Evolutionary conservation across 2,329 filamentous ascomycete species (phyloP), one percentile per base, ranked within the genome.

Genomic region (Conoideocrella luteorostrata): DNA sequence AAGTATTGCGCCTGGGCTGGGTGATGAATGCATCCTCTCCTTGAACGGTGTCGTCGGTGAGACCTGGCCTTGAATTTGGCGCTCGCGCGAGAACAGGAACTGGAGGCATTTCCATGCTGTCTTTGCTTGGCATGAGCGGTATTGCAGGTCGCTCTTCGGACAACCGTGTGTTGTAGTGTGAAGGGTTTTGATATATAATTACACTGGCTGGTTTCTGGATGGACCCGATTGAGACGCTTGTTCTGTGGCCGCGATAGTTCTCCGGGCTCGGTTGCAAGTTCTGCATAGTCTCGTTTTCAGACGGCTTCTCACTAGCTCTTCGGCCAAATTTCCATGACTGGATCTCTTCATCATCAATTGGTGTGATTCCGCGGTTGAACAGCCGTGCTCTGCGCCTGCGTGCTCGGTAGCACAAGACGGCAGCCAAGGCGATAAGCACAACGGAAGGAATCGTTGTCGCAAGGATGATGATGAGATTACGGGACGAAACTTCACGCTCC

Each of bases 271-370:
- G 26, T 32, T 30, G 37, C 23, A 20, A 20, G 26, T 28, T n/a
- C 24, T 17, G 37, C 21, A n/a, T 20, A 9, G 20, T 7, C 3
- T 41, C 35, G 18, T 23, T 13, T 13, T 38, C 38, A 29, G 9
- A 41, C 11, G 53, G 51, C 55, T 65, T 62, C 51, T 65, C 57
- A 32, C 56, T 51, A 39, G 39, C 40, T 41, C 56, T 24, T 40
- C 50, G 58, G 42, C 62, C 65, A 22, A 64, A 62, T 54, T 77
- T 80, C 80, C 80, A 83, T 4, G 76, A 79, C 51, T 77, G 76
- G 46, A 83, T 83, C 57, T 83, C 80, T 47, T 82, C 78, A 52
- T 83, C 80, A 49, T 75, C 71, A 47, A 83, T 80, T 11, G 80
- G 79, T 0, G 77, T 77, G 35, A 77, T 75, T 38, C 75, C 77